Percentiles rank a stretch among this genome's conserved stretches.
These are phyloP conservation scores for Aspergillus persii DNA, from an alignment of 2,329 filamentous ascomycete species.

Conservation along the genomic window DNA sequence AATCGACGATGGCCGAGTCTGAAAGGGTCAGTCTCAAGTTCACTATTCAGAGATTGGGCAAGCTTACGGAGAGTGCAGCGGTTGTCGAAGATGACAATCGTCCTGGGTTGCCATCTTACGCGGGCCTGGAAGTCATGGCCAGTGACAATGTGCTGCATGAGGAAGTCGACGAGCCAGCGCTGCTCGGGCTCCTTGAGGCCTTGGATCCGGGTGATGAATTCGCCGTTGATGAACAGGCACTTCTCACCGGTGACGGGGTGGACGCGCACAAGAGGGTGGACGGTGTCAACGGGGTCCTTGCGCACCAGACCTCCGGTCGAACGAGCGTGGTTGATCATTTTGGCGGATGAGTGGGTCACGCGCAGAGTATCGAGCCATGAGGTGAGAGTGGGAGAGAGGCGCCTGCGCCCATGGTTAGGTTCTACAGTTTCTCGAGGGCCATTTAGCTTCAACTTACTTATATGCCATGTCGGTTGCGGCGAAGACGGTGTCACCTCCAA, in stretches of 20 bases:
- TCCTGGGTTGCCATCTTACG: constrained; percentile 49
- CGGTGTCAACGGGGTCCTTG: constrained; percentile 45
- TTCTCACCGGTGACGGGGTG: constrained; percentile 51
- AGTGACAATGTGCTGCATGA: constrained; percentile 47
- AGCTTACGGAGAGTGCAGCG: constrained; percentile 47
- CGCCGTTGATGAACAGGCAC: constrained; percentile 49
- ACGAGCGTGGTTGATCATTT: constrained; percentile 45
- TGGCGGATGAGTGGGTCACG: constrained; percentile 42
- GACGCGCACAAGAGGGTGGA: constrained; percentile 48
- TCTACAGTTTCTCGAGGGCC: background rate
- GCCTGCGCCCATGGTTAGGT: constrained; percentile 15
- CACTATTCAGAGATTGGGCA: background rate
- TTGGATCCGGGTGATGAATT: constrained; percentile 49
- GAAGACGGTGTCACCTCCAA: constrained; percentile 50
- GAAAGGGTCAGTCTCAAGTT: constrained; percentile 6
- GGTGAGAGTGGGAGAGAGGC: constrained; percentile 53
- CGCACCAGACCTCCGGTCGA: constrained; percentile 44
- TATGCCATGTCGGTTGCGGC: constrained; percentile 47
- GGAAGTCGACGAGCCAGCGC: constrained; percentile 47
- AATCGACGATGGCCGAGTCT: constrained; percentile 54
- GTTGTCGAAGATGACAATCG: constrained; percentile 53
- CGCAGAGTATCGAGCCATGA: constrained; percentile 33
- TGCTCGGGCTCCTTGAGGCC: constrained; percentile 50
- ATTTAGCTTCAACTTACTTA: constrained; percentile 29
- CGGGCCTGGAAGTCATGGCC: constrained; percentile 50